Conservation (phyloP, 305 asterid genomes). For the Fraxinus paxiana region DNA sequence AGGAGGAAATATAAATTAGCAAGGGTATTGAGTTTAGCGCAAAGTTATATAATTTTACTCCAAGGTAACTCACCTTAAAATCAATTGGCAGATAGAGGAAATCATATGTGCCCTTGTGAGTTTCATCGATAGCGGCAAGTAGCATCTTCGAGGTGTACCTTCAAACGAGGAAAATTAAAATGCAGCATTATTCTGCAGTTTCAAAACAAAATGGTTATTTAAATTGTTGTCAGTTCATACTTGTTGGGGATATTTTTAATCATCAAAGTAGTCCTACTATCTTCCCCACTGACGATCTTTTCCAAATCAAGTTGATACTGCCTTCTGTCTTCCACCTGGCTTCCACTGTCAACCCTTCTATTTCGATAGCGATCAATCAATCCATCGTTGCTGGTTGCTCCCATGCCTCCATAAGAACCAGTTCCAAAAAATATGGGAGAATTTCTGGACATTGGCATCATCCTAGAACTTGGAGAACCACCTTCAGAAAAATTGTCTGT, state of each 20-base stretch:
- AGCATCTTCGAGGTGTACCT: conserved; percentile 99
- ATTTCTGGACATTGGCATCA: conserved; percentile 60
- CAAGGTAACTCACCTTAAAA: conserved; percentile 60
- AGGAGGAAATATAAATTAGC: conserved; percentile 18
- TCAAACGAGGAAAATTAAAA: conserved; percentile 19
- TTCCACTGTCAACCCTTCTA: conserved; percentile 64
- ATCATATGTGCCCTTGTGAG: conserved; percentile 83
- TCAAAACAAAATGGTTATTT: not conserved
- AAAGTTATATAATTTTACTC: not conserved
- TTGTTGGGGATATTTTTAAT: conserved; percentile 93
- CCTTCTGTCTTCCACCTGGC: conserved; percentile 64
- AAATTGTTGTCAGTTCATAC: conserved; percentile 36
- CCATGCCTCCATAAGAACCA: conserved; percentile 67
- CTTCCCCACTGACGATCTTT: conserved; percentile 71
- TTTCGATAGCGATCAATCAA: conserved; percentile 62
- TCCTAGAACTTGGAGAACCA: conserved; percentile 62
- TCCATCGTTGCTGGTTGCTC: conserved; percentile 48
- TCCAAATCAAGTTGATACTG: conserved; percentile 90
- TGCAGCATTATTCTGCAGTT: conserved; percentile 1
- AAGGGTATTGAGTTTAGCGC: not conserved
- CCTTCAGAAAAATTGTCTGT: conserved; percentile 51
- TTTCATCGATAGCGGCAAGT: conserved; percentile 83
- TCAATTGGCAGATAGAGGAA: conserved; percentile 93
- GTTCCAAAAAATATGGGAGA: conserved; percentile 60
- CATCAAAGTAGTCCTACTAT: conserved; percentile 84